Evolutionary conservation across 2,329 filamentous ascomycete genomes (phyloP).

Genomic region (Nemania sp.): DNA sequence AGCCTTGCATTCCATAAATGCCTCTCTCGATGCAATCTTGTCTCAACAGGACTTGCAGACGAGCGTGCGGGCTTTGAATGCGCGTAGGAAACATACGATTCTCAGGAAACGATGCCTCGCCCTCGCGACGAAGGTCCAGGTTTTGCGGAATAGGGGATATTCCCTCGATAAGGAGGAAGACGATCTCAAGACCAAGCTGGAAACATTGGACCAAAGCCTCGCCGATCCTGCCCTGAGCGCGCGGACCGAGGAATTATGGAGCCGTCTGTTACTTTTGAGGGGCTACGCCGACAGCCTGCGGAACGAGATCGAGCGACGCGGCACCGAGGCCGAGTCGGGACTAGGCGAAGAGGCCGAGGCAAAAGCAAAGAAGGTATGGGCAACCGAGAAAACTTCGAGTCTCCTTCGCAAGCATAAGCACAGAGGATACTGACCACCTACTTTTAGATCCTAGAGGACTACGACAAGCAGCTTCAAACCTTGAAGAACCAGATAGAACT

Average conservation of each 20-base stretch:
- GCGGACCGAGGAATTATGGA: slow-evolving; percentile 84
- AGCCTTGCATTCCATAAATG: slow-evolving; percentile 79
- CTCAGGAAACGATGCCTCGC: slow-evolving; percentile 74
- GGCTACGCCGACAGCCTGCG: slow-evolving; percentile 74
- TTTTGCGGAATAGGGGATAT: slow-evolving; percentile 80
- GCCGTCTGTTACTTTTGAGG: slow-evolving; percentile 73
- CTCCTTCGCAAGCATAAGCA: slow-evolving; percentile 19
- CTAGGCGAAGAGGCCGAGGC: slow-evolving; percentile 72
- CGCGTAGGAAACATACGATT: slow-evolving; percentile 71
- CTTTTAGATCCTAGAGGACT: slow-evolving; percentile 73
- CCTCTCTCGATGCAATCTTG: slow-evolving; percentile 71
- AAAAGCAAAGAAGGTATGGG: slow-evolving; percentile 73
- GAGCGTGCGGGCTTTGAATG: slow-evolving; percentile 73
- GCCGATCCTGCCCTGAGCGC: slow-evolving; percentile 76
- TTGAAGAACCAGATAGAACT: slow-evolving; percentile 73
- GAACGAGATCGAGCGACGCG: slow-evolving; percentile 72
- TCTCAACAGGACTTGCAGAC: slow-evolving; percentile 77
- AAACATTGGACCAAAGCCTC: slow-evolving; percentile 69
- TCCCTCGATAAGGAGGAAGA: slow-evolving; percentile 80
- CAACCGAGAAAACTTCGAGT: background rate
- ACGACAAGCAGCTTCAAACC: slow-evolving; percentile 78
- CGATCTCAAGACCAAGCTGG: slow-evolving; percentile 72
- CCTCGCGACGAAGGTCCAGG: slow-evolving; percentile 78
- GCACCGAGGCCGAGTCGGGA: slow-evolving; percentile 57
- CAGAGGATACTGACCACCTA: slow-evolving; percentile 31